Base-by-base conservation (phyloP, 306 rosid genomes). In the Pyrus pyrifolia region DNA sequence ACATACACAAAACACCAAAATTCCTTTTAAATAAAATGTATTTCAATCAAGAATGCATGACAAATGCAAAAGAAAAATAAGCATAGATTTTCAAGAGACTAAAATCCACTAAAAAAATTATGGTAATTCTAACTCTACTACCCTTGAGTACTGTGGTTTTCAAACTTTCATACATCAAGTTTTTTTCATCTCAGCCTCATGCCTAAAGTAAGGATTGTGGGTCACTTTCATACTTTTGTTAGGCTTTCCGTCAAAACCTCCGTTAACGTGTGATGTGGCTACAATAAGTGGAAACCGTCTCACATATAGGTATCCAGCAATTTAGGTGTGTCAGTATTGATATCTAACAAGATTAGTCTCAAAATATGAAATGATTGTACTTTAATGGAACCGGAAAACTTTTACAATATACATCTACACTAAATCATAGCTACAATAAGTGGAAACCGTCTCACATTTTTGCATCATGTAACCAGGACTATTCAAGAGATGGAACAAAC, bases 401-500 rank as follows among this genome's bases (percentile, higher is more conserved):
- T 25, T 19, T 22, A 66, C 17, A 27, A 57, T 8, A 23, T 68
- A 45, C 38, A 42, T 53, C 23, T 15, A 55, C 4, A 27, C 11
- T 0, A 29, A 27, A 31, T 18, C 58, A 67, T 30, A 59, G 31
- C 25, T n/a, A 45, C 22, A 44, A 23, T 8, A 59, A 19, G 66
- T n/a, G 25, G 14, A 59, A 57, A 49, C 53, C n/a, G 22, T 68
- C 61, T 25, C 4, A 40, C 72, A 57, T 18, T 38, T 62, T 70
- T 53, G 18, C 60, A 70, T 51, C 66, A 21, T 42, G 40, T 35
- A 35, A 80, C 40, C 44, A 62, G 51, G 72, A 17, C 57, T 65
- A 31, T 25, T 35, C 35, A 68, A 68, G 35, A 66, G 69, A 58
- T 60, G 30, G 49, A 33, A 57, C 22, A 73, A 79, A 72, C 74